A percentile compares a stretch with the other conserved stretches of the same genome.
phyloP scores from a whole-genome alignment of 371 early-diverging fungal species.

The Circinella umbellata region DNA sequence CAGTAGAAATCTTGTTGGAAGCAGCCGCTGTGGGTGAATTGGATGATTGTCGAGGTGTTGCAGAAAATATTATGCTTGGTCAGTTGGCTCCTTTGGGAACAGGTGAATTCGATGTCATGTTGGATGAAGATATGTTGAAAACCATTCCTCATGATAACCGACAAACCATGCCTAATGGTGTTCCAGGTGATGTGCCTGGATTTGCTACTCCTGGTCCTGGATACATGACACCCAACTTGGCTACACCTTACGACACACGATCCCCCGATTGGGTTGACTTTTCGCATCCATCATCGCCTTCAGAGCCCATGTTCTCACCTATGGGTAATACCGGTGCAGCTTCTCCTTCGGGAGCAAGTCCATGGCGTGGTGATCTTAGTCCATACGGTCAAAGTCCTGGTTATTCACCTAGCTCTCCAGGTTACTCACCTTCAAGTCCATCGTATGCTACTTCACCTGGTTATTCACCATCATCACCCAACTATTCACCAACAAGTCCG shows the following conservation, averaged over 20 bases:
- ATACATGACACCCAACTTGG: slow-evolving; percentile 63
- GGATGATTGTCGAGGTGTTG: slow-evolving; percentile 96
- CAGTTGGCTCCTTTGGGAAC: slow-evolving; percentile 99
- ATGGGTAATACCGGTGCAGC: slow-evolving; percentile 61
- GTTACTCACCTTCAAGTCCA: slow-evolving; percentile 73
- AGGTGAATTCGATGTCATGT: slow-evolving; percentile 92
- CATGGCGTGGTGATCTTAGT: slow-evolving; percentile 59
- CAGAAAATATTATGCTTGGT: slow-evolving; percentile 99
- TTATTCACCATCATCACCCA: slow-evolving; percentile 78
- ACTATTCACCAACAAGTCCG: slow-evolving; percentile 71
- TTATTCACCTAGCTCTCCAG: slow-evolving; percentile 83
- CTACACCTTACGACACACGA: slow-evolving; percentile 61
- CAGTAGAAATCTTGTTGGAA: slow-evolving; percentile 99
- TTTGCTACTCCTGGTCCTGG: slow-evolving; percentile 56
- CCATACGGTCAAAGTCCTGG: slow-evolving; percentile 64
- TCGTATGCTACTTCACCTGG: slow-evolving; percentile 57
- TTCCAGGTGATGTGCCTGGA: slow-evolving; percentile 47
- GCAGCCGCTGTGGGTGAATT: slow-evolving; percentile 95
- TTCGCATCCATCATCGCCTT: slow-evolving; percentile 61
- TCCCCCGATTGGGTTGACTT: slow-evolving; percentile 64
- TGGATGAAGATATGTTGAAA: slow-evolving; percentile 91
- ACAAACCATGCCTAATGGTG: slow-evolving; percentile 45
- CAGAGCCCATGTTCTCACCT: slow-evolving; percentile 71
- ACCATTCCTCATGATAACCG: slow-evolving; percentile 54
- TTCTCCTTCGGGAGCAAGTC: slow-evolving; percentile 42